These are phyloP conservation scores for Chaetothyriales sp. DNA, from an alignment of 2,329 filamentous ascomycete species.

Conservation along the genomic window DNA sequence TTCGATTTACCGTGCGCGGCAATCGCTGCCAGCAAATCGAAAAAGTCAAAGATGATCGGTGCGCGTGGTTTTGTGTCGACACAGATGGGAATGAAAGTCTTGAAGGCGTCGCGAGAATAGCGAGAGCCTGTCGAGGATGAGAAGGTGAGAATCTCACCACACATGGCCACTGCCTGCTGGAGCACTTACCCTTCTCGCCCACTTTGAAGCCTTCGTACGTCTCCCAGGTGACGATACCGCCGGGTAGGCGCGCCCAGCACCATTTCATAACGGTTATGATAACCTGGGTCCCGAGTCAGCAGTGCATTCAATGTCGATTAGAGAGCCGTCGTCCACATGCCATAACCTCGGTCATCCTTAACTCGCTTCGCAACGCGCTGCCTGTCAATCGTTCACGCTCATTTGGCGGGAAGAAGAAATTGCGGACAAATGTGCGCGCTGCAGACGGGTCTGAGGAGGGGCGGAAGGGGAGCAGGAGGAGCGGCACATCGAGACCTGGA, in stretches of 20 bases:
- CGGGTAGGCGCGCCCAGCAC: conserved; percentile 89
- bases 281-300: conserved; percentile 45
- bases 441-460: conserved; percentile 85
- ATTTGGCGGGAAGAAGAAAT: conserved; percentile 66
- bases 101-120: conserved; percentile 83
- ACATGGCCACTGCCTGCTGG: conserved; percentile 1
- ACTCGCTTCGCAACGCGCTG: conserved; percentile 63
- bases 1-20: conserved; percentile 89
- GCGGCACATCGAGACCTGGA: conserved; percentile 73
- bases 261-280: conserved; percentile 91
- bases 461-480: conserved; percentile 85
- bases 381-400: conserved; percentile 50
- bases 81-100: conserved; percentile 89
- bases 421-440: conserved; percentile 80
- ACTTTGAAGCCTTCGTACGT: conserved; percentile 92
- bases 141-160: conserved; percentile 4
- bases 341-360: conserved; percentile 87
- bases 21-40: conserved; percentile 79
- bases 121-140: conserved; percentile 56
- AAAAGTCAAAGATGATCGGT: conserved; percentile 90
- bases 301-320: background rate
- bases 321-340: conserved; percentile 38
- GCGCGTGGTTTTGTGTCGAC: conserved; percentile 75
- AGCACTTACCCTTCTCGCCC: conserved; percentile 65
- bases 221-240: conserved; percentile 91